A percentile compares a stretch with the other conserved stretches of the same genome.
phyloP scores from a whole-genome alignment of 208 protist species.

The Leishmania tarentolae region DNA sequence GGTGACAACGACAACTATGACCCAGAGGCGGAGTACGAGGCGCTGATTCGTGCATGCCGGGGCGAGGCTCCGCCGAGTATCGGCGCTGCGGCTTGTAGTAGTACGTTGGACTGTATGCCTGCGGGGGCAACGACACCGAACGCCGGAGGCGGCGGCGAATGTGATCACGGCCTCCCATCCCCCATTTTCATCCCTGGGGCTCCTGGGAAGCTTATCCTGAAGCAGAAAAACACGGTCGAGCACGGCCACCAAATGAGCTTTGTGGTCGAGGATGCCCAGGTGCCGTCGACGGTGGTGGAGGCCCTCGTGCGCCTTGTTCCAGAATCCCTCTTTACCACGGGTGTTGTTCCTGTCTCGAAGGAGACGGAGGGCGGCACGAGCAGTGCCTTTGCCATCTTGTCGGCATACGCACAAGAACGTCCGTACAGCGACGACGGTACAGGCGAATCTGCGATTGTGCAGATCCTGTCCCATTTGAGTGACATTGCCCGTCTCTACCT shows the following conservation, averaged over 20 bases:
- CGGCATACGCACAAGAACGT: slow-evolving; percentile 20
- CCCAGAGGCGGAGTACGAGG: slow-evolving; percentile 31
- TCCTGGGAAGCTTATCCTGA: slow-evolving; percentile 56
- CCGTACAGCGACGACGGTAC: slow-evolving; percentile 8
- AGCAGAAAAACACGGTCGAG: slow-evolving; percentile 68
- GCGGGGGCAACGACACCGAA: not conserved
- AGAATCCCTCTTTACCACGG: slow-evolving; percentile 17
- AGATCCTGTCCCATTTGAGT: slow-evolving; percentile 17
- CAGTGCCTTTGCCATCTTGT: slow-evolving; percentile 18
- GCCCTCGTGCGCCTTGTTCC: slow-evolving; percentile 29
- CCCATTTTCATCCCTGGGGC: slow-evolving; percentile 22
- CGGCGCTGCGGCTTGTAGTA: not conserved
- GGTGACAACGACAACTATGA: slow-evolving; percentile 13
- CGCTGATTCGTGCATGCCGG: slow-evolving; percentile 25
- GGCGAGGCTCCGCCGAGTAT: not conserved
- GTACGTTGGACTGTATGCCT: not conserved
- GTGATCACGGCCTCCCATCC: slow-evolving; percentile 4
- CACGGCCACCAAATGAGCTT: slow-evolving; percentile 72
- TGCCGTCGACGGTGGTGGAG: slow-evolving; percentile 47
- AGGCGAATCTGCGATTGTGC: slow-evolving; percentile 13
- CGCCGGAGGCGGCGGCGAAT: not conserved
- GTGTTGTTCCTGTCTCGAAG: not conserved
- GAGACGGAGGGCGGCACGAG: not conserved
- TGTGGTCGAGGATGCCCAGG: slow-evolving; percentile 41
- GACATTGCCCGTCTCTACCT: slow-evolving; percentile 15